These are phyloP conservation scores for Penicillium silybi DNA, from an alignment of 495 filamentous ascomycete species.

Conservation along the genomic window DNA sequence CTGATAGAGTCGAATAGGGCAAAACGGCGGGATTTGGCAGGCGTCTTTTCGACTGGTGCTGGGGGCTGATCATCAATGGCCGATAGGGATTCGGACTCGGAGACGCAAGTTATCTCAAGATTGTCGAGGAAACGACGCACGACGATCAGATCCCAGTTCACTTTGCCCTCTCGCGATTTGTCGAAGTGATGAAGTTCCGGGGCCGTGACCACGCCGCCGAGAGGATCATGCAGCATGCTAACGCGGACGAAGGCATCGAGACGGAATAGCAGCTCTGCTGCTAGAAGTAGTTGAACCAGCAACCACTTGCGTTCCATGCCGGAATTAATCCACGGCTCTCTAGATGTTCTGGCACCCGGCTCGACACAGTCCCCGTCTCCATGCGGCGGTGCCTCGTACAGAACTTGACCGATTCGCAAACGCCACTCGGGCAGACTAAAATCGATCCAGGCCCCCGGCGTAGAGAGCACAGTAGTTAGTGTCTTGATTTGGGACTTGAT, in stretches of 20 bases:
- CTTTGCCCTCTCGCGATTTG: slow-evolving; percentile 58
- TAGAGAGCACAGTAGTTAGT: slow-evolving; percentile 40
- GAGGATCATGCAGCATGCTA: slow-evolving; percentile 48
- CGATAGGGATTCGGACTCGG: background rate
- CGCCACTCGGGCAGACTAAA: slow-evolving; percentile 79
- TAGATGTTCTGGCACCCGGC: slow-evolving; percentile 29
- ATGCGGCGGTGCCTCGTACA: slow-evolving; percentile 61
- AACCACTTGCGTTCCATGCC: slow-evolving; percentile 67
- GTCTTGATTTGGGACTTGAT: slow-evolving; percentile 52
- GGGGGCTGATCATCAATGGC: background rate
- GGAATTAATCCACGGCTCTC: slow-evolving; percentile 30
- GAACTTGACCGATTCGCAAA: slow-evolving; percentile 70
- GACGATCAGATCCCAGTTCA: slow-evolving; percentile 76
- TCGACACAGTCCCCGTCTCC: slow-evolving; percentile 51
- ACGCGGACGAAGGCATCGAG: slow-evolving; percentile 63
- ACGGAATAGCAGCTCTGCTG: slow-evolving; percentile 72
- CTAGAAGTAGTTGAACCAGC: slow-evolving; percentile 71
- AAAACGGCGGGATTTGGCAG: slow-evolving; percentile 18
- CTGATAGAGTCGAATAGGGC: slow-evolving; percentile 26
- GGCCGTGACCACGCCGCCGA: slow-evolving; percentile 43
- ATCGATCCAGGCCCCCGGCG: slow-evolving; percentile 64
- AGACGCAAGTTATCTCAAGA: slow-evolving; percentile 44
- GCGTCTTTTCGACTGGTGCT: slow-evolving; percentile 20
- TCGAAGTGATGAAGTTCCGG: slow-evolving; percentile 63
- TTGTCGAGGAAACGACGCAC: slow-evolving; percentile 75